These are phyloP conservation scores for Canavalia gladiata DNA, from an alignment of 306 rosid genomes.

Conservation along the genomic window DNA sequence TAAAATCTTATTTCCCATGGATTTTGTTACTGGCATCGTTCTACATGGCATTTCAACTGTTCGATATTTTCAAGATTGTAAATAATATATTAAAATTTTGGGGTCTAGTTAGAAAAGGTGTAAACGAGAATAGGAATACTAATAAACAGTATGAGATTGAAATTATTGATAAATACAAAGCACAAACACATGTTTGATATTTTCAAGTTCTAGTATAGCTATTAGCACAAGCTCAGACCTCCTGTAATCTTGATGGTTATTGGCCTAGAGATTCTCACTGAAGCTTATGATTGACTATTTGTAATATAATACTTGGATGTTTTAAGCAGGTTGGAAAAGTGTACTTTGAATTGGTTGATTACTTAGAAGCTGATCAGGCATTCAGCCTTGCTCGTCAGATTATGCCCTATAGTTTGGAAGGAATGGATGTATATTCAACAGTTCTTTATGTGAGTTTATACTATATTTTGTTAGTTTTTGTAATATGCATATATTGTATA, in stretches of 20 bases:
- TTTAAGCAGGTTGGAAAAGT: slow-evolving; percentile 90
- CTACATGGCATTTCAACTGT: not conserved
- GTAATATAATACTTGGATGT: slow-evolving; percentile 28
- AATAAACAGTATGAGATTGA: not conserved
- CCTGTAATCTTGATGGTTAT: slow-evolving; percentile 18
- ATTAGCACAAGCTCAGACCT: not conserved
- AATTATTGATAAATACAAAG: not conserved
- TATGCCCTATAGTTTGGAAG: slow-evolving; percentile 90
- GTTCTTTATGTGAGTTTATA: slow-evolving; percentile 90
- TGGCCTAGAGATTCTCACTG: slow-evolving; percentile 8
- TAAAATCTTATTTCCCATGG: not conserved
- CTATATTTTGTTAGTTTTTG: slow-evolving; percentile 36
- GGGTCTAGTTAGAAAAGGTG: not conserved
- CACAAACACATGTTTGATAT: not conserved
- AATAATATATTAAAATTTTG: slow-evolving; percentile 18
- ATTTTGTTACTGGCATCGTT: not conserved
- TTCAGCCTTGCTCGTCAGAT: slow-evolving; percentile 85
- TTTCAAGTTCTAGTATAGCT: not conserved
- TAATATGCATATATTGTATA: slow-evolving; percentile 7
- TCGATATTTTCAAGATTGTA: slow-evolving; percentile 5
- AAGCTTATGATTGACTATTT: slow-evolving; percentile 38
- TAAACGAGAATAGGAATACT: not conserved
- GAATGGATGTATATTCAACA: slow-evolving; percentile 96
- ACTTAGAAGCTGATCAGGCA: slow-evolving; percentile 89
- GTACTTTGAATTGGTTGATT: slow-evolving; percentile 89